A percentile compares a stretch with the other conserved stretches of the same genome.
phyloP scores from a whole-genome alignment of 2,329 filamentous ascomycete genomes.

The Diaporthe longicolla region DNA sequence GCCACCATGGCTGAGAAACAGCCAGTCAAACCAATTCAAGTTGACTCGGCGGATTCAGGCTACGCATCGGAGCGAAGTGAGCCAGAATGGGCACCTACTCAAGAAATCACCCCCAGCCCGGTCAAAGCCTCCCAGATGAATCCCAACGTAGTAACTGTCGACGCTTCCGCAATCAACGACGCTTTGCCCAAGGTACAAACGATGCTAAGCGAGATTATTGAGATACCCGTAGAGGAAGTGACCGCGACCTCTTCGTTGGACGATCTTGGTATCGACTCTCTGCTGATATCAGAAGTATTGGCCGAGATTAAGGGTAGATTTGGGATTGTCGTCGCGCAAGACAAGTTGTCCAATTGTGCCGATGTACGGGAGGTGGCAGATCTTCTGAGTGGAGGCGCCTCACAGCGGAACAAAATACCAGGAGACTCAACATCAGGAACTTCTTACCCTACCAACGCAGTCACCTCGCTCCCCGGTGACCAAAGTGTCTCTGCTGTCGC shows the following conservation, averaged over 20 bases:
- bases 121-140: neutral
- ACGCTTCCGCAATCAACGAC: neutral
- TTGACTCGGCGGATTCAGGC: neutral
- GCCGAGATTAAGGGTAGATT: conserved; percentile 48
- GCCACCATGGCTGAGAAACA: neutral
- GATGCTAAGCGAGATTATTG: conserved; percentile 44
- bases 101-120: neutral
- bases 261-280: conserved; percentile 56
- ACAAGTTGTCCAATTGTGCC: conserved; percentile 24
- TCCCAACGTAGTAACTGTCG: neutral
- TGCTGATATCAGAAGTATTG: conserved; percentile 53
- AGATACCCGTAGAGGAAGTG: conserved; percentile 44
- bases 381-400: conserved; percentile 8
- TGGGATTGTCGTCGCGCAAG: conserved; percentile 39
- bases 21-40: neutral
- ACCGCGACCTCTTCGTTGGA: conserved; percentile 46
- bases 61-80: conserved; percentile 20
- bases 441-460: neutral
- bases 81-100: neutral
- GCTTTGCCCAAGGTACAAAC: neutral
- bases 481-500: neutral
- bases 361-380: conserved; percentile 12
- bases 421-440: neutral
- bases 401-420: neutral
- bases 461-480: neutral